Evolutionary conservation across 768 basidiomycete genomes (phyloP), one percentile per base, ranked within the genome.

Genomic region (Saitozyma podzolica): DNA sequence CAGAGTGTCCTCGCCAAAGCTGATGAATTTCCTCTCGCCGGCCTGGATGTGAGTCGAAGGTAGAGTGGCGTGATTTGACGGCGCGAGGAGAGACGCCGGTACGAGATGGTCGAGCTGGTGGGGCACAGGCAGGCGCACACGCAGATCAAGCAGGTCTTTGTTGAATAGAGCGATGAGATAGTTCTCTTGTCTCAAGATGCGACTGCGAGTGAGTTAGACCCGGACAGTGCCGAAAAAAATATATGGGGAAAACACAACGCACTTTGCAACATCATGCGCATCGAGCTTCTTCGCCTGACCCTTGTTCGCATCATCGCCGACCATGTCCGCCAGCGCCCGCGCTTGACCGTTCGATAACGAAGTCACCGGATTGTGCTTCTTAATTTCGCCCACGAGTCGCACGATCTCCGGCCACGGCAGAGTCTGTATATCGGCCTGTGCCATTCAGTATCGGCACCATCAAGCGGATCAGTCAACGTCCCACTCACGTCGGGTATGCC

Each of bases 141-240:
- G 86, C 19, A 98, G 83, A 80, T 99, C 90, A 56, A 99, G 83
- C 6, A 98, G 80, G 66, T 96, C 92, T 78, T 97, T 98, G 82
- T 98, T 99, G 80, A 99, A 96, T 17, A 99, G 80, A 0, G 96
- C 93, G 62, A 98, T 96, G 55, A 99, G 84, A 76, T 98, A 99
- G 80, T 99, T 99, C 76, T 98, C 96, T 78, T 97, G 92, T 40
- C 96, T 86, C 86, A 99, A 85, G 72, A 99, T 97, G 56, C 96
- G 89, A 77, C 78, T 80, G 54, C 29, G 29, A 51, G 13, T 40
- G n/a, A 13, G 54, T 67, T 37, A 59, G 59, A 42, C 53, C 7
- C 4, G 0, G 16, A 13, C 29, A n/a, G 13, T 4, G 56, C 29
- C 42, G 29, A 29, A 29, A 29, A 29, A 29, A 29, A 5, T 2